Conservation (phyloP, 2,329 filamentous ascomycete species). For the Coniella vitis region DNA sequence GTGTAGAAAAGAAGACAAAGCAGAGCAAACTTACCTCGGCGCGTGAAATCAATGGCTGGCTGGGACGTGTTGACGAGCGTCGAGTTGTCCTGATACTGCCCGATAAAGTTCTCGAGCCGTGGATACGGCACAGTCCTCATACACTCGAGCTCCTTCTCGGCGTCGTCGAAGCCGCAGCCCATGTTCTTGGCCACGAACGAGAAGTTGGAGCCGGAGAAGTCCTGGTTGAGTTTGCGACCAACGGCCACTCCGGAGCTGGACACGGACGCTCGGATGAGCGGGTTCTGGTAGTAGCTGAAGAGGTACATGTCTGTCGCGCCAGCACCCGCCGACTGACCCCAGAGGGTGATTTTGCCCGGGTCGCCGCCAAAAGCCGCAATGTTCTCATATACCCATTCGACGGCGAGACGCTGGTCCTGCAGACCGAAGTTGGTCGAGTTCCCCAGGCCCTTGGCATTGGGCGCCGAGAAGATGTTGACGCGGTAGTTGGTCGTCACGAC, state of each 20-base stretch:
- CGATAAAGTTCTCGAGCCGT: constrained; percentile 23
- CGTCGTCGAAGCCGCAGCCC: constrained; percentile 22
- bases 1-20: not conserved
- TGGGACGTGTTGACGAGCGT: constrained; percentile 2
- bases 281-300: constrained; percentile 22
- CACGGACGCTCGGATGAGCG: constrained; percentile 16
- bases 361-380: constrained; percentile 35
- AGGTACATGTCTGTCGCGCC: constrained; percentile 20
- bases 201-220: constrained; percentile 22
- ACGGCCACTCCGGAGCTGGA: constrained; percentile 17
- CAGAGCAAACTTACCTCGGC: constrained; percentile 6
- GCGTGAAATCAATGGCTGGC: constrained; percentile 3
- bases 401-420: constrained; percentile 17
- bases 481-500: constrained; percentile 31
- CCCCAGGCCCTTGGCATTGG: constrained; percentile 21
- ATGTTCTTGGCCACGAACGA: constrained; percentile 24
- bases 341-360: constrained; percentile 28
- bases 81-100: constrained; percentile 20
- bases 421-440: constrained; percentile 12
- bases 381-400: constrained; percentile 33
- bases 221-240: constrained; percentile 9
- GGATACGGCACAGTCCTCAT: constrained; percentile 23
- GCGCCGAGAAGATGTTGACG: constrained; percentile 22
- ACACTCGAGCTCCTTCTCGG: constrained; percentile 22
- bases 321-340: constrained; percentile 23